Percentiles rank a stretch among this genome's conserved stretches.
Conservation (phyloP, 176 grass and related monocot species). For the Bolboschoenus planiculmis region DNA sequence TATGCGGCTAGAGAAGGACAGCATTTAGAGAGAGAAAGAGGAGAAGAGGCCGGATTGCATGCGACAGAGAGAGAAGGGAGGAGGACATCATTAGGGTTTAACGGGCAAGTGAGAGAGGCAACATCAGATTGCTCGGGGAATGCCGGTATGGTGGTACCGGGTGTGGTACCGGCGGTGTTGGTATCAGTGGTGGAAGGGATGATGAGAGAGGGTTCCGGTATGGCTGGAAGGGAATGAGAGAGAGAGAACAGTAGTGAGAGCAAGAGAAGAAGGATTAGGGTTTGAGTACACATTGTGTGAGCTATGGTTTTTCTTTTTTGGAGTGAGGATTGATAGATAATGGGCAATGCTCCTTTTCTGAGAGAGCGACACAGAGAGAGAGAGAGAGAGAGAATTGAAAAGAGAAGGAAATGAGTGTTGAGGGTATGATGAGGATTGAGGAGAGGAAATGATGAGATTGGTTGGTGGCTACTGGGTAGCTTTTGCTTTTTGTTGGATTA, state of each 20-base stretch:
- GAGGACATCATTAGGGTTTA: constrained; percentile 45
- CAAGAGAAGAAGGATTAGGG: constrained; percentile 13
- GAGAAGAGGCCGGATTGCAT: constrained; percentile 23
- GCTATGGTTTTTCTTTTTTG: not conserved
- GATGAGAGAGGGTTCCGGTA: constrained; percentile 41
- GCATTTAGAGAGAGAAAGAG: constrained; percentile 42
- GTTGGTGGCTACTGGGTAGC: not conserved
- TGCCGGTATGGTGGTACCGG: constrained; percentile 65
- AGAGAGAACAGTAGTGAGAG: constrained; percentile 26
- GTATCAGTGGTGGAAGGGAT: constrained; percentile 32
- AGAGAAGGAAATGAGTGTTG: not conserved
- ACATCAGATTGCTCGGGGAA: constrained; percentile 92
- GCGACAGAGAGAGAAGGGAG: constrained; percentile 48
- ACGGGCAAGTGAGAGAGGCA: constrained; percentile 59
- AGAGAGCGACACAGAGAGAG: not conserved
- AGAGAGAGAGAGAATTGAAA: constrained; percentile 25
- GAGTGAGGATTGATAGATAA: constrained; percentile 1
- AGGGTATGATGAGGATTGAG: constrained; percentile 35
- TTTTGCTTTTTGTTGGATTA: constrained; percentile 20
- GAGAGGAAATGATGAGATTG: constrained; percentile 10
- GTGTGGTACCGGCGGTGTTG: not conserved
- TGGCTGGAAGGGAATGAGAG: constrained; percentile 31
- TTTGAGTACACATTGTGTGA: constrained; percentile 29
- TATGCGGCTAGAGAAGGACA: constrained; percentile 80
- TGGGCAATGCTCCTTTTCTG: not conserved